Evolutionary conservation across 495 filamentous ascomycete genomes (phyloP).

Genomic region (Podospora bellae-mahoneyi): DNA sequence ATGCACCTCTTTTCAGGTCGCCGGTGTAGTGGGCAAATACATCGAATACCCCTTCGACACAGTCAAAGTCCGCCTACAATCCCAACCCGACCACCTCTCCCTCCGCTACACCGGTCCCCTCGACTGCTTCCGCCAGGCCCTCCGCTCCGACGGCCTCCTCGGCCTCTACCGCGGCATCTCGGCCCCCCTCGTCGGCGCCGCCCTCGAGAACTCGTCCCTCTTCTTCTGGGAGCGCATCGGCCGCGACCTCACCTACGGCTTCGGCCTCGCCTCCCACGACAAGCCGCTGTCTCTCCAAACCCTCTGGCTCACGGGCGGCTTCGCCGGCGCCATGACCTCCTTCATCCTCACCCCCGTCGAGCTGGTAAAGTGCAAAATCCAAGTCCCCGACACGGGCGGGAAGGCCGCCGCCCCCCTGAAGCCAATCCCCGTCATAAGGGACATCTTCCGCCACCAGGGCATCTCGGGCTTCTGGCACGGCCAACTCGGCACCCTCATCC

Average conservation of each 20-base stretch:
- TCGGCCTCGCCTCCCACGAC: slow-evolving; percentile 51
- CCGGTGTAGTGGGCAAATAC: slow-evolving; percentile 88
- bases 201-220: slow-evolving; percentile 86
- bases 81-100: slow-evolving; percentile 78
- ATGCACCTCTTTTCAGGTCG: slow-evolving; percentile 51
- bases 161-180: slow-evolving; percentile 92
- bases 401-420: slow-evolving; percentile 26
- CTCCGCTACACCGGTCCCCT: slow-evolving; percentile 81
- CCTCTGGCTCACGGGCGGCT: slow-evolving; percentile 71
- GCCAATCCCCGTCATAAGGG: slow-evolving; percentile 58
- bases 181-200: slow-evolving; percentile 86
- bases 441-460: slow-evolving; percentile 78
- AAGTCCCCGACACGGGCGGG: slow-evolving; percentile 55
- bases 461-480: slow-evolving; percentile 90
- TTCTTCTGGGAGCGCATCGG: slow-evolving; percentile 84
- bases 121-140: slow-evolving; percentile 87
- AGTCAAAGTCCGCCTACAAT: slow-evolving; percentile 79
- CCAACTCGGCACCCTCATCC: slow-evolving; percentile 86
- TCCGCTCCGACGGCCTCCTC: slow-evolving; percentile 68
- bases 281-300: slow-evolving; percentile 63
- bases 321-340: slow-evolving; percentile 85
- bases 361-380: slow-evolving; percentile 97
- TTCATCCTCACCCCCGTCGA: slow-evolving; percentile 92
- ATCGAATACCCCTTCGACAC: slow-evolving; percentile 99
- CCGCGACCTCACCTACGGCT: slow-evolving; percentile 54